Percentiles rank a stretch among this genome's conserved stretches.
Evolutionary conservation across 208 protist genomes (phyloP).

Genomic region (Lotmaria passim): DNA sequence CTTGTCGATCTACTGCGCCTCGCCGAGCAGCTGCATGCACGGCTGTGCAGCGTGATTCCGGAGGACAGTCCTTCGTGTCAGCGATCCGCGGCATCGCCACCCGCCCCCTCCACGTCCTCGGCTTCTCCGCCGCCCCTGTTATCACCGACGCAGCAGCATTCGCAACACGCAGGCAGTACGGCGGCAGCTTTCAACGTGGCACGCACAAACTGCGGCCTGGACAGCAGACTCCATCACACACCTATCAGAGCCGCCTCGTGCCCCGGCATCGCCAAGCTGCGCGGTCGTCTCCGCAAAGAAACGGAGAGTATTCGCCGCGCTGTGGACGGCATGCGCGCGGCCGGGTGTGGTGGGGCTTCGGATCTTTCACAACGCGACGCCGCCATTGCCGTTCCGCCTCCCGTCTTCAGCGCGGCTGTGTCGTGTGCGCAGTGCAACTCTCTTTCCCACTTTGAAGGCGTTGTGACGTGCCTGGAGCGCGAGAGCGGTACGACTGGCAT

Average conservation of each 20-base stretch:
- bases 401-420: constrained; percentile 22
- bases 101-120: not conserved
- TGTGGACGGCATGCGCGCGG: constrained; percentile 15
- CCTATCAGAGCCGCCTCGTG: not conserved
- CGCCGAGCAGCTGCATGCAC: constrained; percentile 18
- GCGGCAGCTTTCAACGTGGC: too few relatives aligned
- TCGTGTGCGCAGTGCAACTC: constrained; percentile 41
- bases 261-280: constrained; percentile 33
- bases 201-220: too few relatives aligned
- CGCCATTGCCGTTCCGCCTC: constrained; percentile 3
- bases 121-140: not conserved
- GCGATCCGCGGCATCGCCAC: not conserved
- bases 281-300: constrained; percentile 32
- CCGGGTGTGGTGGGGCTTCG: constrained; percentile 8
- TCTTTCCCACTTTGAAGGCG: constrained; percentile 30
- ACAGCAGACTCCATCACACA: not conserved
- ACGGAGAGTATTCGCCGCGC: constrained; percentile 15
- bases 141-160: not conserved
- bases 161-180: too few relatives aligned
- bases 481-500: constrained; percentile 48
- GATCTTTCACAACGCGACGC: too few relatives aligned
- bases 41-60: not conserved
- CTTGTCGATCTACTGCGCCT: constrained; percentile 9
- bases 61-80: not conserved
- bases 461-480: constrained; percentile 42